Evolutionary conservation across 306 rosid genomes (phyloP), one percentile per base, ranked within the genome.

Genomic region (Parietaria judaica): DNA sequence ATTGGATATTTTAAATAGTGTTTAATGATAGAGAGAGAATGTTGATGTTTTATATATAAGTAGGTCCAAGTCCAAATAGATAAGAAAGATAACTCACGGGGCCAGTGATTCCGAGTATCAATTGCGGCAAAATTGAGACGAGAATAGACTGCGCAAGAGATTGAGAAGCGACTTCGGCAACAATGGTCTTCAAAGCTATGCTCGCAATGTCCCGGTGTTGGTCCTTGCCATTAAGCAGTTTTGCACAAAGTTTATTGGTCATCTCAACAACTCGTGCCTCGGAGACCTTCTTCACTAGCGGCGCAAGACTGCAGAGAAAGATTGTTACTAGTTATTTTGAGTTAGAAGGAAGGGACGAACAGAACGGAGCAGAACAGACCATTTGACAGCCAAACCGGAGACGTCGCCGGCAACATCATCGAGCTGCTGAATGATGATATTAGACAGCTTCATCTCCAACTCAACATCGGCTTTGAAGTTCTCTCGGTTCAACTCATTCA

Each of bases 391-490:
- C 54, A 90, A 77, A 16, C 89, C 96, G 61, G 97, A 90, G 47
- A 90, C 94, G 74, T 90, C 97, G 3, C 97, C 96, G 14, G 97
- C 95, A 48, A 84, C 96, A 72, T 87, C 97, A 56, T 87, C 97
- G 43, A 90, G 97, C 67, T 90, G 97, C 70, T 85, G 97, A 49
- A 90, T 81, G 75, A 90, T 83, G 72, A 90, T 83, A 65, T 68
- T 76, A 7, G 89, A 79, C 73, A 90, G 64, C 57, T 83, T 90
- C 0, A 74, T 63, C 84, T 87, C 96, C 14, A 87, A 79, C 63
- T 90, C 94, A 63, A 86, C 35, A 74, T 90, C 97, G 6, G 94
- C 85, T 76, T 77, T 90, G 50, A 90, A 90, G 37, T 73, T 76
- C 0, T 79, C 70, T 73, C 78, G 87, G 77, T 74, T 87, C 65